Evolutionary conservation across 176 grass and related monocot species (phyloP).

Genomic region (Secale cereale): DNA sequence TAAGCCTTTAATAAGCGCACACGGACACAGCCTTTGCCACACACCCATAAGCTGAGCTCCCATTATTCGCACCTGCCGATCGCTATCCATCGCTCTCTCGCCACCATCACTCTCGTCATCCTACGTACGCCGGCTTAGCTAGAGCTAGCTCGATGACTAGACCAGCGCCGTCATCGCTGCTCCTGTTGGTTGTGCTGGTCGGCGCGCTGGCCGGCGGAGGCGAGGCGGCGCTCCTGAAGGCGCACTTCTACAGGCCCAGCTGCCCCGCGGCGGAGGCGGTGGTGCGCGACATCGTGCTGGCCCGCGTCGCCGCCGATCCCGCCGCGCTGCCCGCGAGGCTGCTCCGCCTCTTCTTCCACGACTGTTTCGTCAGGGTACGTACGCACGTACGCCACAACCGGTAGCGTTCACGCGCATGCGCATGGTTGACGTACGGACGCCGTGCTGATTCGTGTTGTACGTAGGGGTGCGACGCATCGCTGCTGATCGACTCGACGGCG

Average conservation of each 20-base stretch:
- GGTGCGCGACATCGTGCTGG: slow-evolving; percentile 47
- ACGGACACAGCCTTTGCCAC: background rate
- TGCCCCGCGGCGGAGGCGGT: slow-evolving; percentile 47
- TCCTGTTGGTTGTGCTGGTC: background rate
- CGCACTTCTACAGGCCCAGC: slow-evolving; percentile 44
- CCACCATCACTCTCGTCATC: background rate
- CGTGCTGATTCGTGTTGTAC: background rate
- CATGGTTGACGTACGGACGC: background rate
- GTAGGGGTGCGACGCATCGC: slow-evolving; percentile 84
- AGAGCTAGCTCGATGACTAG: background rate
- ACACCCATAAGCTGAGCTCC: background rate
- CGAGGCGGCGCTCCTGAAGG: slow-evolving; percentile 27
- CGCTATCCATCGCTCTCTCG: background rate
- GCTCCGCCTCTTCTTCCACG: slow-evolving; percentile 82
- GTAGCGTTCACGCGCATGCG: background rate
- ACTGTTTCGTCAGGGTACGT: slow-evolving; percentile 61
- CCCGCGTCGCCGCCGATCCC: slow-evolving; percentile 37
- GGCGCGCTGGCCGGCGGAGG: background rate
- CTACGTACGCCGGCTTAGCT: background rate
- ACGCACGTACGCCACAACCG: too few species aligned
- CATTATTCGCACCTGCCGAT: background rate
- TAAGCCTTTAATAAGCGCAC: slow-evolving; percentile 13
- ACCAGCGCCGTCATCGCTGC: background rate
- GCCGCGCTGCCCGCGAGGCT: slow-evolving; percentile 34
- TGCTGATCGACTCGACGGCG: slow-evolving; percentile 56